phyloP scores from a whole-genome alignment of 495 filamentous ascomycete genomes.

The Penicillium simplicissimum region DNA sequence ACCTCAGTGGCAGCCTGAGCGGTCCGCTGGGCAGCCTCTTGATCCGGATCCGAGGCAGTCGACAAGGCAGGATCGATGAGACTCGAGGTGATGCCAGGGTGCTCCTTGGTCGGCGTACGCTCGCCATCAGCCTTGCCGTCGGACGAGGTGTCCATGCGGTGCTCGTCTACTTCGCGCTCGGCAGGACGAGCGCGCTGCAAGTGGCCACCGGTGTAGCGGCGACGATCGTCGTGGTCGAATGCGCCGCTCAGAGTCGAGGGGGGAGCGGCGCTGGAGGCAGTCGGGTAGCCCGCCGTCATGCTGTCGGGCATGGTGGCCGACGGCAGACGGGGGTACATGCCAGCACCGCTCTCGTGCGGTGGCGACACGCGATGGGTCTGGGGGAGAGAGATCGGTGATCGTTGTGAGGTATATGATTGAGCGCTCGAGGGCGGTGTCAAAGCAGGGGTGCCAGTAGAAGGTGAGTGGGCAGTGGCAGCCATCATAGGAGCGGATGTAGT shows the following conservation, averaged over 20 bases:
- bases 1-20: conserved; percentile 49
- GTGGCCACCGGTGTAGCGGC: conserved; percentile 83
- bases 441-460: conserved; percentile 69
- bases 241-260: conserved; percentile 76
- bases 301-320: conserved; percentile 63
- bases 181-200: conserved; percentile 70
- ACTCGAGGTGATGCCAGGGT: conserved; percentile 45
- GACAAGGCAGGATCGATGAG: conserved; percentile 58
- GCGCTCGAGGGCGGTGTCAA: conserved; percentile 88
- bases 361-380: conserved; percentile 60
- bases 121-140: conserved; percentile 49
- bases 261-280: conserved; percentile 66
- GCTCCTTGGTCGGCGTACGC: conserved; percentile 45
- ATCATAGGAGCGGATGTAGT: conserved; percentile 61
- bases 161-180: conserved; percentile 35
- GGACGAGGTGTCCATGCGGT: conserved; percentile 58
- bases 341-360: conserved; percentile 60
- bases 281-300: conserved; percentile 56
- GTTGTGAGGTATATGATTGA: conserved; percentile 79
- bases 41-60: conserved; percentile 33
- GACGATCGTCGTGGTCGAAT: conserved; percentile 78
- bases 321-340: conserved; percentile 84
- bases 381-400: conserved; percentile 74
- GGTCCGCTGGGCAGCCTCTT: conserved; percentile 45
- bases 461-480: conserved; percentile 51